These are phyloP conservation scores for Macrophomina pseudophaseolina DNA, from an alignment of 2,329 filamentous ascomycete genomes.

Conservation along the genomic window DNA sequence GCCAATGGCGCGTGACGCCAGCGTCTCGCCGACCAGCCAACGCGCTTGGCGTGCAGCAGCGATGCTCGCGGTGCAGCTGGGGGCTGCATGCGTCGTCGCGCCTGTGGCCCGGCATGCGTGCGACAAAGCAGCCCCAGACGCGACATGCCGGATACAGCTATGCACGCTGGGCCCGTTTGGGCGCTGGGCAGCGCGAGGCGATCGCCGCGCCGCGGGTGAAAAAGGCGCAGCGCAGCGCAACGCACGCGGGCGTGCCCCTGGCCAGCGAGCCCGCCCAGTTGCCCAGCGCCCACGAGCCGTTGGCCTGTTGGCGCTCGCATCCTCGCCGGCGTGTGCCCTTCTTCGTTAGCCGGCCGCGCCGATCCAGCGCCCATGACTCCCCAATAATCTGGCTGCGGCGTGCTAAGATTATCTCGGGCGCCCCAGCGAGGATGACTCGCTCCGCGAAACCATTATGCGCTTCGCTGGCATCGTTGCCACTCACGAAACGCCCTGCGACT, in stretches of 20 bases:
- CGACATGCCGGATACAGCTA: conserved; percentile 2
- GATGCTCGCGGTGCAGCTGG: conserved; percentile 23
- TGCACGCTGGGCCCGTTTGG: conserved; percentile 15
- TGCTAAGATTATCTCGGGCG: conserved; percentile 13
- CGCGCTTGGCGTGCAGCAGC: conserved; percentile 20
- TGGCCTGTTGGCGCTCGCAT: neutral
- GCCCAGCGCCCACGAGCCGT: conserved; percentile 19
- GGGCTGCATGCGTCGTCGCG: conserved; percentile 25
- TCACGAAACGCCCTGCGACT: conserved; percentile 19
- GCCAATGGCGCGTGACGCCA: conserved; percentile 15
- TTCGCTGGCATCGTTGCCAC: neutral
- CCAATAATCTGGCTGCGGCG: conserved; percentile 18
- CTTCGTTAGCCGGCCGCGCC: conserved; percentile 1
- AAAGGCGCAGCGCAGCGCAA: conserved; percentile 5
- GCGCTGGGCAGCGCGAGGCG: conserved; percentile 2
- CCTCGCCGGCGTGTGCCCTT: conserved; percentile 6
- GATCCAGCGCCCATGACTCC: conserved; percentile 15
- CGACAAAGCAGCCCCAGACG: conserved; percentile 8
- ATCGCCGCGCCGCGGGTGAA: conserved; percentile 5
- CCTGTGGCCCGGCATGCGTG: conserved; percentile 2
- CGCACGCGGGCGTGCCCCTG: neutral
- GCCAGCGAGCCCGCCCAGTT: neutral
- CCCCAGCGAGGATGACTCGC: conserved; percentile 15
- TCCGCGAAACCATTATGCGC: conserved; percentile 19
- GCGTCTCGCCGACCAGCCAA: conserved; percentile 17